phyloP scores from a whole-genome alignment of 2,329 filamentous ascomycete species.

The Anthostomella pinea region DNA sequence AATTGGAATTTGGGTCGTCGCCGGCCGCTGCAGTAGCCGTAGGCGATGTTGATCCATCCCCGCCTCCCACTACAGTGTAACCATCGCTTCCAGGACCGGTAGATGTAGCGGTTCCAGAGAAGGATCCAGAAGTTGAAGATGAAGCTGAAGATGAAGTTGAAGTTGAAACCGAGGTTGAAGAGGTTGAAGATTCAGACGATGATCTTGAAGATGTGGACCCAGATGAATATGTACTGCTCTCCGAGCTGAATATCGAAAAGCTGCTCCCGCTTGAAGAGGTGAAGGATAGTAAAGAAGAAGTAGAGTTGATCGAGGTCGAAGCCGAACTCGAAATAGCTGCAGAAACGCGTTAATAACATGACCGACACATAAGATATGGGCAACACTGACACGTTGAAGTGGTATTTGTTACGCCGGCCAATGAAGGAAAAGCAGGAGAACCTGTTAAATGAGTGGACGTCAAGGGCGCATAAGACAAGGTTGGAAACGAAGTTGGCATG shows the following conservation, averaged over 20 bases:
- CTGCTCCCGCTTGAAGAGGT: slow-evolving; percentile 16
- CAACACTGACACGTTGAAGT: slow-evolving; percentile 13
- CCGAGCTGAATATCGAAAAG: slow-evolving; percentile 15
- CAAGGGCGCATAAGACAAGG: slow-evolving; percentile 30
- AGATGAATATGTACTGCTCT: slow-evolving; percentile 1
- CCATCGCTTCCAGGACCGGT: slow-evolving; percentile 15
- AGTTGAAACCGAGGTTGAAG: neutral
- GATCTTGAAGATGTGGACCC: slow-evolving; percentile 5
- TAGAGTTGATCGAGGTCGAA: slow-evolving; percentile 17
- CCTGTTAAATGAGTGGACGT: slow-evolving; percentile 32
- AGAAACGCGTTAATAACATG: slow-evolving; percentile 3
- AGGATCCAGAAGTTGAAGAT: slow-evolving; percentile 9
- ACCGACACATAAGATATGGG: neutral
- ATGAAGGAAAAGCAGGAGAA: slow-evolving; percentile 27
- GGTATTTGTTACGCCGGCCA: slow-evolving; percentile 28
- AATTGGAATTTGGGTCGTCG: slow-evolving; percentile 6
- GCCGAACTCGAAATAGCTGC: slow-evolving; percentile 20
- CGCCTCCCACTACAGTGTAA: slow-evolving; percentile 19
- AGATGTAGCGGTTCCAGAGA: slow-evolving; percentile 9
- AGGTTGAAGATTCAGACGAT: too few relatives aligned
- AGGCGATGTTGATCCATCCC: slow-evolving; percentile 21
- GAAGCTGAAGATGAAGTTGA: slow-evolving; percentile 10
- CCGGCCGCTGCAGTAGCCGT: slow-evolving; percentile 1
- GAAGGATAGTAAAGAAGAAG: slow-evolving; percentile 23
- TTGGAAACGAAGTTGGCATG: slow-evolving; percentile 33